Base-by-base conservation (phyloP, 306 rosid genomes). In the Trifolium repens region DNA sequence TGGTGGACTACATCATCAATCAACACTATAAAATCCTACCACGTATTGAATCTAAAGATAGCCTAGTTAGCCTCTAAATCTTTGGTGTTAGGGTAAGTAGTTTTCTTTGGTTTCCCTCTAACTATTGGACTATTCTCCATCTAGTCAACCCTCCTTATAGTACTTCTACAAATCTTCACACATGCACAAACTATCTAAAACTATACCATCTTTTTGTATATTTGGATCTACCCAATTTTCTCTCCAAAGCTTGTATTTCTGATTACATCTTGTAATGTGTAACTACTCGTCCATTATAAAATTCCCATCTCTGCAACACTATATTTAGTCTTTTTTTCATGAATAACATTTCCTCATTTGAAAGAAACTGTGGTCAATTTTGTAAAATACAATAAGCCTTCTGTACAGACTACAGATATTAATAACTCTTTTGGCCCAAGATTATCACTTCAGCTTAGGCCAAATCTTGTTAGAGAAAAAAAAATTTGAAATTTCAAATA, bases 391-490 rank as follows among this genome's bases (percentile, higher is more conserved):
- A 74, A 46, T 61, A 34, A 80, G 39, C 71, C 13, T 47, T 58
- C 73, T 46, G 74, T 39, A 27, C n/a, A 58, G n/a, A 61, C 22
- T 7, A 15, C 22, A 72, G 39, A 49, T 52, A 72, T 26, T 35
- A 44, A 35, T 60, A 35, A 37, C 69, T 71, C 67, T 19, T 32
- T 60, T 16, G 42, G 42, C 52, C 64, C 10, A 55, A 69, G 74
- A 46, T 69, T 69, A 69, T 55, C 49, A 71, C 49, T 77, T 61
- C 58, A 68, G 47, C 59, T 61, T 17, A 47, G 77, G 13, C 74
- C 77, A 72, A 72, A 67, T 66, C 71, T 58, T 37, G 50, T 52
- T 13, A 40, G 69, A 63, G 61, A 70, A 72, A 15, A 77, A 77
- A 78, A 9, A 66, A 30, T 8, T 16, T 49, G 37, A 47, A 57